Percentiles rank a stretch among this genome's conserved stretches.
Evolutionary conservation across 2,329 filamentous ascomycete species (phyloP).

Genomic region (Teratosphaeriaceae sp.): DNA sequence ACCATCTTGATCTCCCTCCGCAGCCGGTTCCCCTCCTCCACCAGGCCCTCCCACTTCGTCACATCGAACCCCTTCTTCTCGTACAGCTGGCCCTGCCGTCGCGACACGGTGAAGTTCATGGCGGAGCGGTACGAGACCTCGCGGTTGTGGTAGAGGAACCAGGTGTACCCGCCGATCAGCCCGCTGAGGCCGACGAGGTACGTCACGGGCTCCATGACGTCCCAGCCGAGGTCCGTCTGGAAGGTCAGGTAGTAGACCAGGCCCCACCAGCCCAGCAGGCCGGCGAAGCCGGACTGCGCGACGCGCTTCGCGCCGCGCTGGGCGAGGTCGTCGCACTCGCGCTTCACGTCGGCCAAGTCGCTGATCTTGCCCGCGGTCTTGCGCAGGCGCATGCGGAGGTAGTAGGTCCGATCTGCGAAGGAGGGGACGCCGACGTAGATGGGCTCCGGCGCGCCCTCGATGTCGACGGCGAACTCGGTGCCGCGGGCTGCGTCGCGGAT

Average conservation of each 20-base stretch:
- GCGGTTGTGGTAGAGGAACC: slow-evolving; percentile 88
- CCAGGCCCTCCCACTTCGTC: slow-evolving; percentile 66
- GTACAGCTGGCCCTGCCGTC: slow-evolving; percentile 71
- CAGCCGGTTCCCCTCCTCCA: slow-evolving; percentile 73
- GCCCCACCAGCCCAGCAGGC: slow-evolving; percentile 72
- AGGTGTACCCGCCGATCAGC: slow-evolving; percentile 84
- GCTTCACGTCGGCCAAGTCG: slow-evolving; percentile 65
- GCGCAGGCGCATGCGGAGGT: slow-evolving; percentile 68
- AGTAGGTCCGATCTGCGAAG: slow-evolving; percentile 87
- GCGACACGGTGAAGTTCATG: slow-evolving; percentile 77
- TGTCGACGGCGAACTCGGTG: slow-evolving; percentile 75
- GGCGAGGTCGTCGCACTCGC: slow-evolving; percentile 71
- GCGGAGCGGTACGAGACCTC: slow-evolving; percentile 79
- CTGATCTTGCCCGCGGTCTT: slow-evolving; percentile 65
- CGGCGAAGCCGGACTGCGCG: slow-evolving; percentile 70
- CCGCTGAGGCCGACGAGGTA: slow-evolving; percentile 82
- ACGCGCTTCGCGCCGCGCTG: slow-evolving; percentile 73
- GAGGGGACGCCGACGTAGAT: slow-evolving; percentile 77
- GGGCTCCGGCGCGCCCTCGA: slow-evolving; percentile 62
- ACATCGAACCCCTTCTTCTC: slow-evolving; percentile 68
- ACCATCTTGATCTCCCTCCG: slow-evolving; percentile 72
- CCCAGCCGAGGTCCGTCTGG: slow-evolving; percentile 75
- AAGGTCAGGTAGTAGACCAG: slow-evolving; percentile 65
- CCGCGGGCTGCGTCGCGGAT: slow-evolving; percentile 82
- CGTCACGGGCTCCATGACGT: slow-evolving; percentile 83